These are phyloP conservation scores for Stylonectria norvegica DNA, from an alignment of 2,329 filamentous ascomycete species.

Conservation along the genomic window DNA sequence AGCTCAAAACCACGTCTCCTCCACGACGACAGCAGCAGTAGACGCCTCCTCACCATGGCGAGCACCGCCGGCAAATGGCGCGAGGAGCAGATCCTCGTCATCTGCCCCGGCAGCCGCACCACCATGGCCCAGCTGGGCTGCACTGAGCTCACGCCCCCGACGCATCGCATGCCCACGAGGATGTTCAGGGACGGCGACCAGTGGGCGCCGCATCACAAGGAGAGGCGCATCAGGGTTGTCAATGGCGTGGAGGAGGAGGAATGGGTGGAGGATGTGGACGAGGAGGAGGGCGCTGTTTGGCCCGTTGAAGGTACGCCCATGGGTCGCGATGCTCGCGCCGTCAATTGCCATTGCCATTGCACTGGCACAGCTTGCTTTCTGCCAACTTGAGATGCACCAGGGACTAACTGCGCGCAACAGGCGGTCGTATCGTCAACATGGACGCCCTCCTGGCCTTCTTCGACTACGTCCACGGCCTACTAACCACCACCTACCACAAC, in stretches of 20 bases:
- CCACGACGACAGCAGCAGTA: no score
- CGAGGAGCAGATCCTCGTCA: slow-evolving; percentile 64
- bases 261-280: slow-evolving; percentile 85
- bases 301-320: slow-evolving; percentile 61
- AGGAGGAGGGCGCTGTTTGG: slow-evolving; percentile 85
- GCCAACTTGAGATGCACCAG: neutral
- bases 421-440: slow-evolving; percentile 86
- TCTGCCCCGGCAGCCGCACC: slow-evolving; percentile 81
- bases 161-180: slow-evolving; percentile 80
- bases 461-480: slow-evolving; percentile 82
- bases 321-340: neutral
- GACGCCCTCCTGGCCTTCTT: slow-evolving; percentile 89
- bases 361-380: neutral
- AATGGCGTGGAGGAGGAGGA: slow-evolving; percentile 56
- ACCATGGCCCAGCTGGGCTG: slow-evolving; percentile 90
- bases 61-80: slow-evolving; percentile 57
- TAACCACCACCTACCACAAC: slow-evolving; percentile 92
- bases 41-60: slow-evolving; percentile 44
- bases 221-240: slow-evolving; percentile 55
- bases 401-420: slow-evolving; percentile 34
- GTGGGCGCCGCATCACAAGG: slow-evolving; percentile 72
- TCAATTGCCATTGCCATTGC: slow-evolving; percentile 5
- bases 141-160: slow-evolving; percentile 86
- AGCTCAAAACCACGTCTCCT: no score
- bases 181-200: slow-evolving; percentile 91